Evolutionary conservation across 495 filamentous ascomycete genomes (phyloP).

Genomic region (Xylaria acuta): DNA sequence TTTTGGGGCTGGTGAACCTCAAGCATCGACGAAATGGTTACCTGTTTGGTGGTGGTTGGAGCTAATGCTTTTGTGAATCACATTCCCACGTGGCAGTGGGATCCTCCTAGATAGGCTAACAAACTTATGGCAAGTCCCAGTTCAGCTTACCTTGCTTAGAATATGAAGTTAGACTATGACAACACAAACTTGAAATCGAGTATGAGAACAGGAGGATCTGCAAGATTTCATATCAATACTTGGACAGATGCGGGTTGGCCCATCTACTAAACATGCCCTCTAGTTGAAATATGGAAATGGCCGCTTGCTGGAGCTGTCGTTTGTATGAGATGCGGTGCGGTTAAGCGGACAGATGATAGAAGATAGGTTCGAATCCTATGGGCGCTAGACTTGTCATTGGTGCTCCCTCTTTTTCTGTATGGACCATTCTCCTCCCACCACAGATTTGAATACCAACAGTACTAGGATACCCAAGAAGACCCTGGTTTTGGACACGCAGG

Average conservation of each 20-base stretch:
- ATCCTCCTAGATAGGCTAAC: neutral
- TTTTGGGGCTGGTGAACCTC: neutral
- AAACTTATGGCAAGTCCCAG: neutral
- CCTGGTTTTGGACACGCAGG: neutral
- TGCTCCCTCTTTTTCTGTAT: too few relatives aligned
- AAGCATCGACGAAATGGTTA: neutral
- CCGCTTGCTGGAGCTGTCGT: neutral
- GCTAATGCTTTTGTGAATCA: neutral
- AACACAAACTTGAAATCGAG: neutral
- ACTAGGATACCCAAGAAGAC: neutral
- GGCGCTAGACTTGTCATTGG: too few relatives aligned
- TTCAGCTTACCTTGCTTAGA: neutral
- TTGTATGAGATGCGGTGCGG: too few relatives aligned
- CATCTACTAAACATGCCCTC: neutral
- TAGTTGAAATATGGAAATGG: neutral
- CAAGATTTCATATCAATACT: neutral
- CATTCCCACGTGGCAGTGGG: conserved; percentile 8
- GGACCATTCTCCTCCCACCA: neutral
- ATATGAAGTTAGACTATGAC: neutral
- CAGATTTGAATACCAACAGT: neutral
- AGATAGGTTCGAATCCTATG: too few relatives aligned
- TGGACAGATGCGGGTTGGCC: conserved; percentile 3
- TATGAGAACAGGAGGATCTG: neutral
- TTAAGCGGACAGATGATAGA: too few relatives aligned
- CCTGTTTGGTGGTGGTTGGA: neutral